A percentile compares a stretch with the other conserved stretches of the same genome.
These are phyloP conservation scores for Wallacemonas sp. DNA, from an alignment of 208 protist genomes.

Conservation along the genomic window DNA sequence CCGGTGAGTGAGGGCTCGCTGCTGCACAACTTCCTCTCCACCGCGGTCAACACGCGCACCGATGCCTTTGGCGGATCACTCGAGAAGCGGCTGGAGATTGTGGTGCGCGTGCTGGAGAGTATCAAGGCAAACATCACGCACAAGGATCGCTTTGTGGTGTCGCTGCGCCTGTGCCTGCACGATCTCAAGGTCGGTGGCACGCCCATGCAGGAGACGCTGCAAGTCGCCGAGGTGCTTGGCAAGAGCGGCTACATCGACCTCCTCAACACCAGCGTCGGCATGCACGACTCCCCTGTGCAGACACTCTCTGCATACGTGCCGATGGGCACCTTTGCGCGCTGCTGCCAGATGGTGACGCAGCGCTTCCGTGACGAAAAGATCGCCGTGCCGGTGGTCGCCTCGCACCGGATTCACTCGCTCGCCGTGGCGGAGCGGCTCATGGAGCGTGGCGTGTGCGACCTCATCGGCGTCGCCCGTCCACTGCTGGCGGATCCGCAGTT, in stretches of 20 bases:
- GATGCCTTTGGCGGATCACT: constrained; percentile 86
- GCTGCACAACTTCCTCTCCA: constrained; percentile 93
- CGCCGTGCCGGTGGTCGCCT: constrained; percentile 84
- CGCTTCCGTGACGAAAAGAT: constrained; percentile 32
- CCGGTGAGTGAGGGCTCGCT: constrained; percentile 93
- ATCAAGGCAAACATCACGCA: constrained; percentile 42
- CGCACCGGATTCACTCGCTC: constrained; percentile 91
- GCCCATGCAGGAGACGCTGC: constrained; percentile 82
- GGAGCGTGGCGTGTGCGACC: constrained; percentile 73
- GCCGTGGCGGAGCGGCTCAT: constrained; percentile 81
- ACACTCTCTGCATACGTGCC: constrained; percentile 93
- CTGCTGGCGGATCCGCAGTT: constrained; percentile 92
- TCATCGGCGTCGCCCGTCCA: constrained; percentile 90
- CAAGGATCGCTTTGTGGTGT: constrained; percentile 86
- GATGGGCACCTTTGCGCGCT: constrained; percentile 81
- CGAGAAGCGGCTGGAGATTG: constrained; percentile 83
- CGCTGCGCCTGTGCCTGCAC: constrained; percentile 91
- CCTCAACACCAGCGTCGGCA: constrained; percentile 94
- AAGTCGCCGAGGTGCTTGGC: constrained; percentile 73
- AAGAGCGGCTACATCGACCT: constrained; percentile 81
- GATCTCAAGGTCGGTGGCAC: constrained; percentile 86
- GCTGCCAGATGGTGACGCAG: constrained; percentile 70
- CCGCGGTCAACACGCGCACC: constrained; percentile 83
- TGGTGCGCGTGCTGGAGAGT: constrained; percentile 81
- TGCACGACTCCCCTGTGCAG: constrained; percentile 95